A percentile compares a stretch with the other conserved stretches of the same genome.
phyloP scores from a whole-genome alignment of 169 alveolate genomes.

The Fabrea salina region DNA sequence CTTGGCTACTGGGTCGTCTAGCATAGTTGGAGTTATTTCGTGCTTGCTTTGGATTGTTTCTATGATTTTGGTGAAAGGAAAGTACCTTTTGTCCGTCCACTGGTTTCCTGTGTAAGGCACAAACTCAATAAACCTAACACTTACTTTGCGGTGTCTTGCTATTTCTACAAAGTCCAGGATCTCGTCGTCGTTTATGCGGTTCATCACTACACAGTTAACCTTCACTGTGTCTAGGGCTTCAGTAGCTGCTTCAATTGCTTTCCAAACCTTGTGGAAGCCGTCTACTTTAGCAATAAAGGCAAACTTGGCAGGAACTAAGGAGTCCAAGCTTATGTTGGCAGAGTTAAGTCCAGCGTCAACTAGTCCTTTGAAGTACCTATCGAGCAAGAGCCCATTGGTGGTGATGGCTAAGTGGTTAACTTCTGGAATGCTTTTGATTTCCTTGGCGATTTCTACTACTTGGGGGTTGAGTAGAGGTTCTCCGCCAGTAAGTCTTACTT shows the following conservation, averaged over 20 bases:
- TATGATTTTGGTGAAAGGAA: conserved; percentile 42
- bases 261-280: conserved; percentile 27
- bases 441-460: conserved; percentile 33
- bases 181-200: conserved; percentile 60
- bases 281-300: conserved; percentile 52
- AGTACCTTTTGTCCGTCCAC: conserved; percentile 45
- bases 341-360: conserved; percentile 43
- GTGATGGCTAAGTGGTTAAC: conserved; percentile 54
- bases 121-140: conserved; percentile 62
- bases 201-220: conserved; percentile 59
- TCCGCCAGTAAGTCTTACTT: conserved; percentile 65
- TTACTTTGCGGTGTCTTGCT: conserved; percentile 36
- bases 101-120: conserved; percentile 62
- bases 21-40: conserved; percentile 20
- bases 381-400: conserved; percentile 50
- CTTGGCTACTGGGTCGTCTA: conserved; percentile 26
- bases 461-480: conserved; percentile 39
- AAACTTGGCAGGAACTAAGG: conserved; percentile 52
- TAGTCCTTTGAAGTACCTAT: conserved; percentile 39
- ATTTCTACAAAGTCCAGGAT: conserved; percentile 49
- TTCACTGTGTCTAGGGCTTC: conserved; percentile 33
- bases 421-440: background rate
- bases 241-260: conserved; percentile 32
- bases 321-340: conserved; percentile 49
- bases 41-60: conserved; percentile 26